These are phyloP conservation scores for Botrytis elliptica DNA, from an alignment of 2,329 filamentous ascomycete genomes.

Conservation along the genomic window DNA sequence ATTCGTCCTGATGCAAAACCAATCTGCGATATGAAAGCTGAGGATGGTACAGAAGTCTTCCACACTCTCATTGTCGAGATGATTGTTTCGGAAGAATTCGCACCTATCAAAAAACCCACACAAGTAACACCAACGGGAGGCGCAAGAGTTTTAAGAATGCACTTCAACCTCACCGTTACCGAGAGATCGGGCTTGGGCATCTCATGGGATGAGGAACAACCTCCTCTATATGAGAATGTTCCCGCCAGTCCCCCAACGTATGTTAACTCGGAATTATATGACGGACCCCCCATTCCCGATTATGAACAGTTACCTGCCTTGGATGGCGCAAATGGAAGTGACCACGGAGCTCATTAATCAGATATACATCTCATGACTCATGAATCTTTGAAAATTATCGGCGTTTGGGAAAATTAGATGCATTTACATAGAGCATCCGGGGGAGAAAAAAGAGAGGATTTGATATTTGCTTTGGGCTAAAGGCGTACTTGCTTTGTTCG, in stretches of 20 bases:
- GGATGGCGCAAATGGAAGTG: conserved; percentile 18
- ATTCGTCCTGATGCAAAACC: conserved; percentile 60
- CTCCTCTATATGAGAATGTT: conserved; percentile 91
- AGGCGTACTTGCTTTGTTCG: not conserved
- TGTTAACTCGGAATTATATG: conserved; percentile 31
- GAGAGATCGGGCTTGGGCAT: conserved; percentile 93
- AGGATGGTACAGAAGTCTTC: conserved; percentile 72
- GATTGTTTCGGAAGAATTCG: conserved; percentile 90
- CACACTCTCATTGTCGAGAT: conserved; percentile 90
- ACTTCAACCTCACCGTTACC: conserved; percentile 80
- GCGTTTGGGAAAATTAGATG: not conserved
- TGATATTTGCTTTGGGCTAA: not conserved
- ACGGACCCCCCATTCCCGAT: conserved; percentile 34
- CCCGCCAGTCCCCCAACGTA: conserved; percentile 80
- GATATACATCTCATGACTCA: not conserved
- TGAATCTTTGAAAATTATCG: not conserved
- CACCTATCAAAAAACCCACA: conserved; percentile 63
- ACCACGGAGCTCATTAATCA: not conserved
- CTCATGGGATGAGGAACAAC: conserved; percentile 94
- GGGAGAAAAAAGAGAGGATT: not conserved
- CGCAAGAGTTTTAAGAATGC: conserved; percentile 87
- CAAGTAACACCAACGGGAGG: conserved; percentile 83
- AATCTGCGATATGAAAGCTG: conserved; percentile 73
- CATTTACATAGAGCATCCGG: not conserved
- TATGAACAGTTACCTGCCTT: conserved; percentile 36